Evolutionary conservation across 2,329 filamentous ascomycete species (phyloP), one percentile per base, ranked within the genome.

Genomic region (Calonectria montana): DNA sequence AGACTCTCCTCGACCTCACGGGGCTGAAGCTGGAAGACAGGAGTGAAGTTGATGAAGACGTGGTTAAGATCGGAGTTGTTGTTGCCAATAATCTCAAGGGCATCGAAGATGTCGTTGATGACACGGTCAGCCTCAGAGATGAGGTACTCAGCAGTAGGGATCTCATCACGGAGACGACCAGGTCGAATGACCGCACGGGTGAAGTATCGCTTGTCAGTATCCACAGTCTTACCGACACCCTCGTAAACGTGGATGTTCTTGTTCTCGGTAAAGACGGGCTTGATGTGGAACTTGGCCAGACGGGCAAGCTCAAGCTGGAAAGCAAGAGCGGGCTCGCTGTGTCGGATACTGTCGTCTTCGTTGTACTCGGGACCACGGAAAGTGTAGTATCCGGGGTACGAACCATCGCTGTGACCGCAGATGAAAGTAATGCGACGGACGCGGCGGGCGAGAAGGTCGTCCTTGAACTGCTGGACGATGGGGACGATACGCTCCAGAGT

Each of bases 1-100:
- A 99, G 91, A 35, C 95, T 96, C 84, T 97, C 91, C 86, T 98
- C 95, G 18, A 99, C 95, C 86, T 98, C 95, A 71, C 91, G 87
- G 4, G 97, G 96, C 80, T 95, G 89, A 61, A 99, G 91, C 82
- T 95, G 94, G 92, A 99, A 98, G 71, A 98, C 94, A 12, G 96
- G 95, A 0, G 95, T 97, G 88, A 99, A 99, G 90, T 99, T 98
- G 89, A 99, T 97, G 88, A 99, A 99, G 89, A 99, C 97, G 87
- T 99, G 97, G 89, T 99, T 99, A 82, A 99, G 90, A 88, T 99
- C 97, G 64, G 97, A 98, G 87, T 97, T 97, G 88, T 98, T 98
- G 89, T 98, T 98, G 82, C 97, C 97, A 81, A 98, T 97, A 79
- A 99, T 98, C 89, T 99, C 97, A 70, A 99, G 89, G 53, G 97